Percentiles rank a stretch among this genome's conserved stretches.
Evolutionary conservation across 1,284 basidiomycete genomes (phyloP).

Genomic region (Tylopilus sp.): DNA sequence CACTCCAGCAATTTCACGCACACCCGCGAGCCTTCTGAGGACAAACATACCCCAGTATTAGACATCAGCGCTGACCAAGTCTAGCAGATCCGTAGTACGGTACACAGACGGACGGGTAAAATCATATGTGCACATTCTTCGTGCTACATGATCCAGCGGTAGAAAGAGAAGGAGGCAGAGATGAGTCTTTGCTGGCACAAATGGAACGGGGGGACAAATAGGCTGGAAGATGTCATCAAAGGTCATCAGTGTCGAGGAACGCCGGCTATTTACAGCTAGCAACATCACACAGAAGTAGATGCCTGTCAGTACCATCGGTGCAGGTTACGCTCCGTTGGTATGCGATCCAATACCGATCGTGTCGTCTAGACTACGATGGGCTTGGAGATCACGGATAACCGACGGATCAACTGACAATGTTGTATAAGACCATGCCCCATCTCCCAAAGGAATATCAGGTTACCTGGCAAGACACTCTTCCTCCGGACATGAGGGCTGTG

Average conservation of each 20-base stretch:
- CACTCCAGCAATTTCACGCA: too few relatives aligned
- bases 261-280: conserved; percentile 28
- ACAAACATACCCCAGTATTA: conserved; percentile 14
- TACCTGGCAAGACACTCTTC: conserved; percentile 84
- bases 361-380: conserved; percentile 80
- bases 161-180: conserved; percentile 8
- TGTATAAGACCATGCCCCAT: conserved; percentile 8
- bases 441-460: conserved; percentile 7
- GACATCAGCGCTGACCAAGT: conserved; percentile 20
- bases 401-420: conserved; percentile 72
- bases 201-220: conserved; percentile 18
- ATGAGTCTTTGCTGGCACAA: conserved; percentile 23
- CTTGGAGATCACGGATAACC: conserved; percentile 85
- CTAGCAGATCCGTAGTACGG: conserved; percentile 31
- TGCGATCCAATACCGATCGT: conserved; percentile 34
- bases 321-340: conserved; percentile 31
- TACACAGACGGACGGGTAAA: conserved; percentile 21
- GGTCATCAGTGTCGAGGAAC: conserved; percentile 28
- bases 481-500: conserved; percentile 72
- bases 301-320: conserved; percentile 18
- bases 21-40: neutral
- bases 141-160: conserved; percentile 25
- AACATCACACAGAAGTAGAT: conserved; percentile 17
- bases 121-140: conserved; percentile 29
- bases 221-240: conserved; percentile 29